These are phyloP conservation scores for Smittium culicis DNA, from an alignment of 371 early-diverging fungal genomes.

Conservation along the genomic window DNA sequence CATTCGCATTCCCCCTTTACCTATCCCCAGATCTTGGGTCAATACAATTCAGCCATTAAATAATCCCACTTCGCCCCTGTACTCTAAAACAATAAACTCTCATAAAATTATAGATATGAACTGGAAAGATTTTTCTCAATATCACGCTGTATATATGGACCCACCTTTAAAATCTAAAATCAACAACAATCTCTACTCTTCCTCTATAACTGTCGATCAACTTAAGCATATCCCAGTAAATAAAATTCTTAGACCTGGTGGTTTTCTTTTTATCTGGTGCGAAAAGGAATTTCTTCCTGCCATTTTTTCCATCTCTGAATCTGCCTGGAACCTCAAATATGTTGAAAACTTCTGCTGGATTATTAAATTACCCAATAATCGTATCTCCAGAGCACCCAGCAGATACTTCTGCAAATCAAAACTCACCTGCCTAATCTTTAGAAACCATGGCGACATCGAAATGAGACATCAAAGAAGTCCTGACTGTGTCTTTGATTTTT, in stretches of 20 bases:
- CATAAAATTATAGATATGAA: slow-evolving; percentile 32
- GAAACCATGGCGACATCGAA: slow-evolving; percentile 73
- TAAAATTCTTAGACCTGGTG: slow-evolving; percentile 45
- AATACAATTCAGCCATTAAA: slow-evolving; percentile 42
- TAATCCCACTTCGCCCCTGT: slow-evolving; percentile 7
- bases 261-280: slow-evolving; percentile 82
- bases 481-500: slow-evolving; percentile 83
- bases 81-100: background rate
- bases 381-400: slow-evolving; percentile 47
- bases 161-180: slow-evolving; percentile 51
- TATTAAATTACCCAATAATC: slow-evolving; percentile 64
- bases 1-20: slow-evolving; percentile 67
- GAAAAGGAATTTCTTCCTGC: slow-evolving; percentile 78
- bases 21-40: slow-evolving; percentile 75
- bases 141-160: slow-evolving; percentile 78
- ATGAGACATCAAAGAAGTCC: slow-evolving; percentile 83
- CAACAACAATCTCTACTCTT: background rate
- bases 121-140: slow-evolving; percentile 41
- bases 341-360: slow-evolving; percentile 94
- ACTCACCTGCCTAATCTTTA: slow-evolving; percentile 70
- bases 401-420: slow-evolving; percentile 70
- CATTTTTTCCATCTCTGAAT: slow-evolving; percentile 48
- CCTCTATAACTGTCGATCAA: background rate
- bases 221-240: slow-evolving; percentile 19
- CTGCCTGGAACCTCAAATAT: slow-evolving; percentile 75